These are phyloP conservation scores for Parietichytrium sp. DNA, from an alignment of 108 stramenopile species.

Conservation along the genomic window DNA sequence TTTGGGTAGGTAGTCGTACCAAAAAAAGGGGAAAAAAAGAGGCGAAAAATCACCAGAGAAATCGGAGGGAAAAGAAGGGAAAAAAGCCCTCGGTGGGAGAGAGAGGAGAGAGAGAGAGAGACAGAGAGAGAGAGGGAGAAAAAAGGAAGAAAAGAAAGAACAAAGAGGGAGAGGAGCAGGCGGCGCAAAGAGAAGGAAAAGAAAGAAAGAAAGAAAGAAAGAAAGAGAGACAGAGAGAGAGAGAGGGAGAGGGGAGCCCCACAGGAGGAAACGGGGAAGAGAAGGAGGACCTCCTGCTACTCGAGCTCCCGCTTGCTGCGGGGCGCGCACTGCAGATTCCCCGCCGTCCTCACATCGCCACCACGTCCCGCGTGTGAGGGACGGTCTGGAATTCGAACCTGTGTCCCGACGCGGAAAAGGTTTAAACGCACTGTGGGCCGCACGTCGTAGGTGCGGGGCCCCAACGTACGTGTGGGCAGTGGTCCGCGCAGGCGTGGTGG, in stretches of 20 bases:
- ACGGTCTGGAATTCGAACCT: no score
- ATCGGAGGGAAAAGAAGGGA: not conserved
- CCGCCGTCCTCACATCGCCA: no score
- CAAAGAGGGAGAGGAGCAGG: not conserved
- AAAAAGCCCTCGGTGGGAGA: not conserved
- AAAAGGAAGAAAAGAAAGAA: not conserved
- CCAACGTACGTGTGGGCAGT: no score
- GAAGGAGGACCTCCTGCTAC: not conserved
- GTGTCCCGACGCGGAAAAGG: no score
- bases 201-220: not conserved
- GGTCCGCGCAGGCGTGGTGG: no score
- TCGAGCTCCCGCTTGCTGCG: not conserved
- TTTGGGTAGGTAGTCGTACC: no score
- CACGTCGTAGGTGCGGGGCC: no score
- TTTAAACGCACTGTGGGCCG: no score
- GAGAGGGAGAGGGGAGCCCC: not conserved
- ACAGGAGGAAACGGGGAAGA: not conserved
- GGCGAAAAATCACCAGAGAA: not conserved
- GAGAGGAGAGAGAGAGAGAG: not conserved
- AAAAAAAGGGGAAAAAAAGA: constrained; percentile 2
- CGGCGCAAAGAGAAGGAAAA: constrained; percentile 1
- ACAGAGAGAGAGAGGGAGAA: not conserved
- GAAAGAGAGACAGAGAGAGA: not conserved
- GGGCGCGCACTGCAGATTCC: no score
- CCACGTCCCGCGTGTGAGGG: no score